phyloP scores from a whole-genome alignment of 345 rosid genomes.

The Syzygium aromaticum region DNA sequence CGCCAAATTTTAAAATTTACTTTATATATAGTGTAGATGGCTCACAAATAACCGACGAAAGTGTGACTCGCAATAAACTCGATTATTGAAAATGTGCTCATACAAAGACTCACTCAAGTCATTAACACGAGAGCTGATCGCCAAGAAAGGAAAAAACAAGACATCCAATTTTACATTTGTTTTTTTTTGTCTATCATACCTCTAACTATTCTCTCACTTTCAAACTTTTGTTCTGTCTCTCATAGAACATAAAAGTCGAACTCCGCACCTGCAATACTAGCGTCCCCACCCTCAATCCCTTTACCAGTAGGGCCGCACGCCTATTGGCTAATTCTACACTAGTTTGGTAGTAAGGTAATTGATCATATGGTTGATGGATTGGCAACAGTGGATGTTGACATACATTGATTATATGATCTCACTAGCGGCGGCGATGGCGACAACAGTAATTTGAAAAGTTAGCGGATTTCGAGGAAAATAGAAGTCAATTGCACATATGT shows the following conservation, averaged over 20 bases:
- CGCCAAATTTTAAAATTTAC: background rate
- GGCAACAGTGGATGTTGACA: background rate
- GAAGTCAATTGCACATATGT: fast-evolving
- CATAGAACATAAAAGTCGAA: too few species aligned
- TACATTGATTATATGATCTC: background rate
- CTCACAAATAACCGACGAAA: background rate
- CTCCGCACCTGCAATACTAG: too few species aligned
- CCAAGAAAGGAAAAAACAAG: background rate
- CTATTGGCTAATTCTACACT: background rate
- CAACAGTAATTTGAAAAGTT: background rate
- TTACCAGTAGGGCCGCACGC: too few species aligned
- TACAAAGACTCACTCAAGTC: background rate
- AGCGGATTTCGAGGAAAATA: fast-evolving
- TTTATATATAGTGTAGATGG: background rate
- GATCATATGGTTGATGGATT: background rate
- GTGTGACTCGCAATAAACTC: background rate
- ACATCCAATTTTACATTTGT: too few species aligned
- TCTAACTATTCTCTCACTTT: too few species aligned
- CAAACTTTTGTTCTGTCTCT: too few species aligned
- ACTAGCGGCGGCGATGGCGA: fast-evolving
- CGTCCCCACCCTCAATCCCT: too few species aligned
- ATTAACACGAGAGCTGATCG: background rate
- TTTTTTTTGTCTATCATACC: too few species aligned
- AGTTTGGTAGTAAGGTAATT: background rate
- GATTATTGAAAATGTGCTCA: background rate